A percentile compares a stretch with the other conserved stretches of the same genome.
phyloP scores from a whole-genome alignment of 306 rosid genomes.

The Leucaena leucocephala region DNA sequence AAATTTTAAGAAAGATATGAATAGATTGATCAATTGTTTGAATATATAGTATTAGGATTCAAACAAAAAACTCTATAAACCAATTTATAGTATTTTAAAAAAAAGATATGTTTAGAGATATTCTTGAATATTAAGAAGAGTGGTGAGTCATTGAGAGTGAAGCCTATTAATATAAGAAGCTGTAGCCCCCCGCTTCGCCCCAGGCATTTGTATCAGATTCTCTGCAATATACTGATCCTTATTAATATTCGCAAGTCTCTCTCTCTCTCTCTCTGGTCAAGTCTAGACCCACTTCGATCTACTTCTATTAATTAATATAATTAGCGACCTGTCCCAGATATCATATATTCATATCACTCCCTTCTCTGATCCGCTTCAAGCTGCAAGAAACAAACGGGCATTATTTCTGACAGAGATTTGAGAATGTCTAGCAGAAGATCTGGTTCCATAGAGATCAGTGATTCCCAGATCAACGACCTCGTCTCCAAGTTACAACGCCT shows the following conservation, averaged over 20 bases:
- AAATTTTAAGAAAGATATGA: too few species aligned
- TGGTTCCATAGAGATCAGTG: conserved; percentile 66
- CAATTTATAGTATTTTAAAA: too few species aligned
- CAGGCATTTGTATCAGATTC: conserved; percentile 59
- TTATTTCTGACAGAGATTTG: not conserved
- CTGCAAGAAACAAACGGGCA: not conserved
- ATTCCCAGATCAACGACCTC: conserved; percentile 91
- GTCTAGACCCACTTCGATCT: not conserved
- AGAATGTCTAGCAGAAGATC: conserved; percentile 85
- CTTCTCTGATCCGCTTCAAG: too few species aligned
- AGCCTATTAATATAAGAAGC: conserved; percentile 58
- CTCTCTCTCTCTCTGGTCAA: not conserved
- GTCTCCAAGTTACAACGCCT: conserved; percentile 82
- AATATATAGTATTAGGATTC: too few species aligned
- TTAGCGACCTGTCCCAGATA: too few species aligned
- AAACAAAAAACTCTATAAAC: too few species aligned
- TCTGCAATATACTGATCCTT: not conserved
- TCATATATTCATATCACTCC: too few species aligned
- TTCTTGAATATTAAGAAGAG: not conserved
- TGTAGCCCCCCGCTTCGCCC: conserved; percentile 73
- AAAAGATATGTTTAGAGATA: not conserved
- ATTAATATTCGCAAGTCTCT: too few species aligned
- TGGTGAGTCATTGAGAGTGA: not conserved
- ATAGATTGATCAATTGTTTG: too few species aligned
- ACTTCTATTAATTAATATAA: not conserved